A percentile compares a stretch with the other conserved stretches of the same genome.
phyloP scores from a whole-genome alignment of 2,329 filamentous ascomycete genomes.

The Xylogone sp. region DNA sequence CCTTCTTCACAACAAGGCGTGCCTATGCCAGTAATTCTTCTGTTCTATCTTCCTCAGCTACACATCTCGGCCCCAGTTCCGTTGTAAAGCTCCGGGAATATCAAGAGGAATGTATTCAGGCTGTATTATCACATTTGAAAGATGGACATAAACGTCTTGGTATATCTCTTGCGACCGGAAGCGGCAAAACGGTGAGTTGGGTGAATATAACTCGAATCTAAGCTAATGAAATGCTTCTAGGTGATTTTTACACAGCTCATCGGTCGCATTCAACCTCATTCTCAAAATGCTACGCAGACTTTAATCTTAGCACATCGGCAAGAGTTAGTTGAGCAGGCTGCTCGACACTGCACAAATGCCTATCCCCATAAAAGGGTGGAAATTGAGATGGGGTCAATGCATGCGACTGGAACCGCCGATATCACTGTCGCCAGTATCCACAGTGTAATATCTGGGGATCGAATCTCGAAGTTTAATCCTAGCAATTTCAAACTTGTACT shows the following conservation, averaged over 20 bases:
- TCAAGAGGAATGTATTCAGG: constrained; percentile 87
- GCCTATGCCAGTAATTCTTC: constrained; percentile 13
- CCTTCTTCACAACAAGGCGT: constrained; percentile 2
- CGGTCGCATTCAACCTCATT: constrained; percentile 60
- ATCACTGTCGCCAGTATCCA: constrained; percentile 91
- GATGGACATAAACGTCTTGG: constrained; percentile 76
- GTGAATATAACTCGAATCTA: neutral
- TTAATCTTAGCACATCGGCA: constrained; percentile 89
- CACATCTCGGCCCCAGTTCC: constrained; percentile 5
- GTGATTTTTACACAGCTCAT: constrained; percentile 97
- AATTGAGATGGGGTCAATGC: constrained; percentile 81
- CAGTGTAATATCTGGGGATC: constrained; percentile 72
- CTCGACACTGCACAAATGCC: constrained; percentile 72
- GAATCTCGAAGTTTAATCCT: constrained; percentile 81
- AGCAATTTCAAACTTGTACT: constrained; percentile 80
- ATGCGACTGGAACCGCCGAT: constrained; percentile 77
- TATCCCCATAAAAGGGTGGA: constrained; percentile 82
- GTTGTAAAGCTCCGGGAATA: constrained; percentile 69
- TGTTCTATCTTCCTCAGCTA: neutral
- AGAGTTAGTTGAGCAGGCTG: constrained; percentile 92
- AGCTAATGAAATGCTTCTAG: constrained; percentile 36
- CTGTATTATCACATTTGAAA: constrained; percentile 66
- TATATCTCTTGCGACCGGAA: constrained; percentile 81
- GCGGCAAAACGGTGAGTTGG: constrained; percentile 73
- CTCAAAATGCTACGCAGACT: constrained; percentile 64